Evolutionary conservation across 306 rosid genomes (phyloP).

Genomic region (Fagus crenata): DNA sequence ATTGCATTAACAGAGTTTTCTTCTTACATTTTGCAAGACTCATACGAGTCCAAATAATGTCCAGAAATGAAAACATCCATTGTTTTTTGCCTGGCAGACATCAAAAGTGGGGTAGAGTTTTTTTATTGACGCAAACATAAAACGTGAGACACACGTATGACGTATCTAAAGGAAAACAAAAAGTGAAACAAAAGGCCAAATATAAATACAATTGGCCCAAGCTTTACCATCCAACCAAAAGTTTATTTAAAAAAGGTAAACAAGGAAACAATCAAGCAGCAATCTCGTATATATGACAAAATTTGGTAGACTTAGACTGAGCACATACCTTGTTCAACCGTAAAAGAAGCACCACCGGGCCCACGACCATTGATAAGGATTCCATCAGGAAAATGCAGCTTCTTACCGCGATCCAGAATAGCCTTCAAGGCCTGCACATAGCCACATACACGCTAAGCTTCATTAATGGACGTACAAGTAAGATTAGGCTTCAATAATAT

Average conservation of each 20-base stretch:
- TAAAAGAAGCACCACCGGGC: constrained; percentile 57
- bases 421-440: constrained; percentile 55
- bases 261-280: too few species aligned
- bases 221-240: too few species aligned
- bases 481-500: background rate
- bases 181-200: background rate
- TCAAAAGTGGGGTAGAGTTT: too few species aligned
- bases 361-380: constrained; percentile 97
- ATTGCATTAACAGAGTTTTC: too few species aligned
- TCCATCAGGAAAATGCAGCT: constrained; percentile 84
- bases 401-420: constrained; percentile 71
- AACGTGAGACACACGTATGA: too few species aligned
- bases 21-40: too few species aligned
- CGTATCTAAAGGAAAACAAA: too few species aligned
- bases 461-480: background rate
- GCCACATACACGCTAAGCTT: background rate
- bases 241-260: too few species aligned
- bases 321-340: constrained; percentile 79
- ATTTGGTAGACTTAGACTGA: background rate
- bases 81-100: too few species aligned
- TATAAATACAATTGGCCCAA: background rate
- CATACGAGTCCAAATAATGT: too few species aligned
- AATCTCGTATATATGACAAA: background rate
- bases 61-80: too few species aligned
- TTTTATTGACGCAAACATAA: too few species aligned